Base-by-base conservation (phyloP, 305 asterid genomes). In the Solanum hybrid region DNA sequence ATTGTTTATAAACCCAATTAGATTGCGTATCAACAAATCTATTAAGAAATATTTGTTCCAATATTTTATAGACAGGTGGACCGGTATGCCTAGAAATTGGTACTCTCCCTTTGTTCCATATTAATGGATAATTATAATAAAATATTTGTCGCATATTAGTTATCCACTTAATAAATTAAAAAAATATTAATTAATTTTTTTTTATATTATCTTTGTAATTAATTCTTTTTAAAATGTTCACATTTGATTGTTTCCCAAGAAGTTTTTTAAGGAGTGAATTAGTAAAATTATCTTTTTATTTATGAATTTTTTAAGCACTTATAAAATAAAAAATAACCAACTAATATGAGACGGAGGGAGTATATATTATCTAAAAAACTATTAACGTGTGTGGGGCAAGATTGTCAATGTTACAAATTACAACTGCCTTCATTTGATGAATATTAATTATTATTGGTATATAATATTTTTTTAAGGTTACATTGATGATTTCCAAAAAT, bases 21-120 rank as follows among this genome's bases (percentile, higher is more conserved):
- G 72, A 82, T 82, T 42, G 86, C 86, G 71, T 81, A 81, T 81
- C 86, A 27, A 46, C 17, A 82, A 46, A 82, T 82, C 29, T 8
- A 66, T 82, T 40, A 17, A 29, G 6, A 46, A 40, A 82, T 82
- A 3, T 46, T 26, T 81, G 37, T 22, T 81, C 86, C 26, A 81
- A 81, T 79, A 38, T 24, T 26, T 20, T 81, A 40, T 80, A 12
- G 34, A 24, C 66, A 80, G 22, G 35, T 38, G 24, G 66, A 80
- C 14, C 42, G 14, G 34, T 24, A 24, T 26, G 12, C 0, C 35
- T 4, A 24, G 64, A 3, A 36, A 36, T 36, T 1, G 85, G 11
- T 37, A 5, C 22, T 51, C 7, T 14, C 22, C 51, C 16, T 51
- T 2, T 2, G 1, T 5, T 0, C 1, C 9, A 16, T 16, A 16